phyloP scores from a whole-genome alignment of 345 rosid species.

The Euphorbia lathyris region DNA sequence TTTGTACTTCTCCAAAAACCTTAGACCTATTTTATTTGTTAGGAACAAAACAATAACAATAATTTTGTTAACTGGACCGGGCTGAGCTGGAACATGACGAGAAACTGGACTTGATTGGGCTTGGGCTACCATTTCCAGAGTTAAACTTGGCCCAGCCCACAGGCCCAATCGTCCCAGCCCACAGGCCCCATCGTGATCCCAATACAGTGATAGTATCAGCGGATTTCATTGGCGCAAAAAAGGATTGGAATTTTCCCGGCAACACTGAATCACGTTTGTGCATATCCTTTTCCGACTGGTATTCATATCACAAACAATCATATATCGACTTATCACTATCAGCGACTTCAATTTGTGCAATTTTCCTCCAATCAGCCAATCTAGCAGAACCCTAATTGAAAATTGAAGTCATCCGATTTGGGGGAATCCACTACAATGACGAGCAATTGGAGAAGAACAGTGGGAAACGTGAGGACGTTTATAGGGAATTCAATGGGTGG shows the following conservation, averaged over 20 bases:
- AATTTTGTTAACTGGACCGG: too few species aligned
- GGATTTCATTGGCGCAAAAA: too few species aligned
- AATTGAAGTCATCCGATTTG: background rate
- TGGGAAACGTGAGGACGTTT: conserved; percentile 68
- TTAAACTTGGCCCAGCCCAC: too few species aligned
- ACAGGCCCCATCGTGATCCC: too few species aligned
- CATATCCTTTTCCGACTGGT: background rate
- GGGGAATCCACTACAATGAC: conserved; percentile 8
- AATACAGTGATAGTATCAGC: too few species aligned
- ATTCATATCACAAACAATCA: background rate
- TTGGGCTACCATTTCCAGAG: too few species aligned
- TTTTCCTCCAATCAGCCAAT: background rate
- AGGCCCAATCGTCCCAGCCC: too few species aligned
- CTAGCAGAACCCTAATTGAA: background rate
- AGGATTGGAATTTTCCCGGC: background rate
- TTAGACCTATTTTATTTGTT: too few species aligned
- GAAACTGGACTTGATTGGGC: too few species aligned
- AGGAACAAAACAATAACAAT: too few species aligned
- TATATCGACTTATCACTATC: background rate
- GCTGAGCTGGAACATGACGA: too few species aligned
- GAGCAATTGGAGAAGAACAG: conserved; percentile 60
- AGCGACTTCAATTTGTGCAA: background rate
- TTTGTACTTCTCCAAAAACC: too few species aligned
- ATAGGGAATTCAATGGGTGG: conserved; percentile 84
- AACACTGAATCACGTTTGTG: background rate